Base-by-base conservation (phyloP, 148 eudicot genomes). In the Rhododendron henanense region DNA sequence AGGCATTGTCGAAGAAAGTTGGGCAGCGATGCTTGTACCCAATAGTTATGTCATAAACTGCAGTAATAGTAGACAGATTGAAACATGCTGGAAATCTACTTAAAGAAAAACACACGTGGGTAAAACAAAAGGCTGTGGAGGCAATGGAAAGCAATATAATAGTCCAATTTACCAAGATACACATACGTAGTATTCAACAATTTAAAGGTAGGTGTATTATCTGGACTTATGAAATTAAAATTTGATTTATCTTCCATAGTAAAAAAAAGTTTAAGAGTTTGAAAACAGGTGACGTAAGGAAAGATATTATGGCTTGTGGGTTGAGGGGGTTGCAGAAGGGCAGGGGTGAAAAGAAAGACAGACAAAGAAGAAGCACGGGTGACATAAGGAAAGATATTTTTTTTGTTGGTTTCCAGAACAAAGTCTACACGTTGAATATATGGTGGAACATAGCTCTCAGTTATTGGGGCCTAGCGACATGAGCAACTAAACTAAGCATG, bases 21-120 rank as follows among this genome's bases (percentile, higher is more conserved):
- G 99, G 99, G 90, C 95, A 92, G 2, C 88, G 86, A 85, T 91
- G 90, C 87, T 94, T 93, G 93, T 95, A 95, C 28, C 92, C 99
- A 45, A 96, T 95, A 82, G 98, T 94, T n/a, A 96, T 86, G 86
- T 96, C 99, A 88, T 94, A 96, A 59, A 96, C 99, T 96, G 95
- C 90, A 84, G 77, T 16, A 10, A 41, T 37, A 73, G 16, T 44
- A 79, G n/a, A 67, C 59, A 48, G 84, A 78, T 51, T 39, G 1
- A 55, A 33, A 79, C 55, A 48, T 18, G 76, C 55, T 15, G 57
- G n/a, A 53, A 53, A 81, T 81, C 13, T 57, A 33, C 48, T 18
- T 23, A 4, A 25, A 48, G 11, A 47, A 77, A 39, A 77, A 77
- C 28, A 41, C 80, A 8, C 31, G 41, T 6, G 55, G 45, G 21